Evolutionary conservation across 2,329 filamentous ascomycete species (phyloP).

Genomic region (Lasiodiplodia sp.): DNA sequence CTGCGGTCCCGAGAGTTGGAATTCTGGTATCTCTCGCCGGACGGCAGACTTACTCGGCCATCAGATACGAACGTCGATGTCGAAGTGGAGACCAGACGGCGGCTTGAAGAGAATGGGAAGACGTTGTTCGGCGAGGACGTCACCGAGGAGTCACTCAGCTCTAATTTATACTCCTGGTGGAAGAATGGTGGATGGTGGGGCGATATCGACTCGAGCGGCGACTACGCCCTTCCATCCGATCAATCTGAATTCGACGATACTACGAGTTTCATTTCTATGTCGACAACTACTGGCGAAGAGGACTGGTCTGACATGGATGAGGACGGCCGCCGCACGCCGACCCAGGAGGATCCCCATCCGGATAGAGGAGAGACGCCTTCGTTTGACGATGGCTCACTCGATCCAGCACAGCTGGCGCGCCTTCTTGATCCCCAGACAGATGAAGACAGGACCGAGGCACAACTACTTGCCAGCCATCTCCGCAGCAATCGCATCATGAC

Average conservation of each 20-base stretch:
- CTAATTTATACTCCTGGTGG: conserved; percentile 85
- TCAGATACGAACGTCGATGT: conserved; percentile 75
- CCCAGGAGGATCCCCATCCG: conserved; percentile 66
- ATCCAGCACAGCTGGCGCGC: conserved; percentile 73
- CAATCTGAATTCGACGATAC: conserved; percentile 69
- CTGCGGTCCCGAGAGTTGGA: conserved; percentile 59
- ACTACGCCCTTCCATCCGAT: conserved; percentile 68
- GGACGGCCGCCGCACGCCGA: conserved; percentile 73
- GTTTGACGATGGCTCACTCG: conserved; percentile 67
- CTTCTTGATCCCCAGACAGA: conserved; percentile 81
- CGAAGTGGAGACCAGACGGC: conserved; percentile 76
- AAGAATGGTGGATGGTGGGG: conserved; percentile 85
- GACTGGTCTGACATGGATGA: conserved; percentile 55
- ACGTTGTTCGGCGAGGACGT: conserved; percentile 41
- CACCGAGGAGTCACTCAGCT: conserved; percentile 73
- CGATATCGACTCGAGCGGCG: conserved; percentile 78
- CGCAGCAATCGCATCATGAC: conserved; percentile 77
- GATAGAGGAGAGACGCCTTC: conserved; percentile 61
- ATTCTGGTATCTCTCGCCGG: conserved; percentile 53
- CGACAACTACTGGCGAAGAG: conserved; percentile 55
- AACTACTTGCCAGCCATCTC: conserved; percentile 81
- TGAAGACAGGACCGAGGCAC: conserved; percentile 82
- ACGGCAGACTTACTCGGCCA: conserved; percentile 64
- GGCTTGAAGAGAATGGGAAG: conserved; percentile 54
- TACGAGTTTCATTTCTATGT: conserved; percentile 80